Base-by-base conservation (phyloP, 2,329 filamentous ascomycete species). In the Ophiostoma montium region DNA sequence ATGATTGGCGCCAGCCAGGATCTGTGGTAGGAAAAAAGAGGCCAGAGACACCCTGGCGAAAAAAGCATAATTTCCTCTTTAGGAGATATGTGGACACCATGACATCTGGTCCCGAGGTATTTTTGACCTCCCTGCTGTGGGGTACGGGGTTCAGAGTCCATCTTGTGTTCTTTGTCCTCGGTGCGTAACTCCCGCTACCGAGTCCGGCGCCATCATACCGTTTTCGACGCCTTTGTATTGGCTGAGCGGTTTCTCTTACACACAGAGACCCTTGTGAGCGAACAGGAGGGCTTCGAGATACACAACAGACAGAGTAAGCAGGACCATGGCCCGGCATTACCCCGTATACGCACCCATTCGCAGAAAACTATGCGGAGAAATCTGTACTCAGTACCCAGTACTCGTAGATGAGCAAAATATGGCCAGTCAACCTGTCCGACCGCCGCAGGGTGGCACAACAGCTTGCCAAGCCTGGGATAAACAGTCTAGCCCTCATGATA, bases 221-320 rank as follows among this genome's bases (percentile, higher is more conserved):
- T 16, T 49, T 31, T 44, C 19, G 30, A 19, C 19, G 16, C 32
- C 35, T 51, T 45, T 46, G 35, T 41, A 53, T 52, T 49, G 52
- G 50, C 41, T 11, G 35, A 7, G n/a, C 16, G 13, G 31, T 52
- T 53, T 51, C 47, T 53, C 49, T 50, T 53, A 54, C 49, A 52
- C 46, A 51, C 46, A 13, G 23, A 7, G 16, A 30, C 38, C 27
- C 38, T 23, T 21, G 15, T n/a, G 19, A 30, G 21, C 38, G 21
- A 41, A 41, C 38, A 41, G 38, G 38, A 41, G 21, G n/a, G 21
- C 18, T 13, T 19, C 19, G 4, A 41, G 27, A 41, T 41, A 15
- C 38, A 23, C 38, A n/a, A 15, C 38, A 13, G 38, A 15, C 38
- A 27, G 13, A 30, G 38, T 41, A 23, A 41, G 38, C 38, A 41